Percentiles rank a stretch among this genome's conserved stretches.
Conservation (phyloP, 73 alveolate species). For the Paramecium caudatum region DNA sequence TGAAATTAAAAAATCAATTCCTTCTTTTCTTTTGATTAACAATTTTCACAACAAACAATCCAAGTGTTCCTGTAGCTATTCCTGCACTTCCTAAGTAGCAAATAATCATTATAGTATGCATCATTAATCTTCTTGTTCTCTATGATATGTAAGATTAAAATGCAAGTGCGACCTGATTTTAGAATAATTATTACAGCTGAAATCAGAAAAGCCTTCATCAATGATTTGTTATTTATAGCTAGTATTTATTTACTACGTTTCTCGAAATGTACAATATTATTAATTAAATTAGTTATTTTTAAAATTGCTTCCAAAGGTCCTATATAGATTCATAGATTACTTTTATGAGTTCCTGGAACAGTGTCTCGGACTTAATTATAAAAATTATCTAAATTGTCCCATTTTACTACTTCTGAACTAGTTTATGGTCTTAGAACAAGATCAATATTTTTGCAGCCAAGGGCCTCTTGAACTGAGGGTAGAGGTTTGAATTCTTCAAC, state of each 20-base stretch:
- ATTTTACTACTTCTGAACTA: slow-evolving; percentile 17
- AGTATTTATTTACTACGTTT: slow-evolving; percentile 21
- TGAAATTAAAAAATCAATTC: background rate
- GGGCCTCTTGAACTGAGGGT: background rate
- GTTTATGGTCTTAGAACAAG: slow-evolving; percentile 6
- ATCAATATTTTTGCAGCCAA: slow-evolving; percentile 30
- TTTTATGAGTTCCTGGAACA: slow-evolving; percentile 34
- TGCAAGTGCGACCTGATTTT: background rate
- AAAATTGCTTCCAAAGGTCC: slow-evolving; percentile 36
- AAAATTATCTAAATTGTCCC: slow-evolving; percentile 60
- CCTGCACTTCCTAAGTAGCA: slow-evolving; percentile 55
- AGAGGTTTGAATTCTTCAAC: slow-evolving; percentile 31
- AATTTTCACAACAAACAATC: slow-evolving; percentile 3
- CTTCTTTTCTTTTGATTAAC: slow-evolving; percentile 37
- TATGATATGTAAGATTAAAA: background rate
- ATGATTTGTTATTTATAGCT: slow-evolving; percentile 42
- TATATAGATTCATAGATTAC: background rate
- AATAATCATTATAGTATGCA: slow-evolving; percentile 36
- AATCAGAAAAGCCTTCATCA: background rate
- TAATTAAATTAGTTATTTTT: slow-evolving; percentile 4
- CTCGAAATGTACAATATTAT: slow-evolving; percentile 39
- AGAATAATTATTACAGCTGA: slow-evolving; percentile 4
- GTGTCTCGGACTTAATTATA: slow-evolving; percentile 29
- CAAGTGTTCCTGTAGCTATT: slow-evolving; percentile 48
- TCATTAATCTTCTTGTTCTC: slow-evolving; percentile 64